Conservation (phyloP, 2,329 filamentous ascomycete genomes). For the Colletotrichum filicis region DNA sequence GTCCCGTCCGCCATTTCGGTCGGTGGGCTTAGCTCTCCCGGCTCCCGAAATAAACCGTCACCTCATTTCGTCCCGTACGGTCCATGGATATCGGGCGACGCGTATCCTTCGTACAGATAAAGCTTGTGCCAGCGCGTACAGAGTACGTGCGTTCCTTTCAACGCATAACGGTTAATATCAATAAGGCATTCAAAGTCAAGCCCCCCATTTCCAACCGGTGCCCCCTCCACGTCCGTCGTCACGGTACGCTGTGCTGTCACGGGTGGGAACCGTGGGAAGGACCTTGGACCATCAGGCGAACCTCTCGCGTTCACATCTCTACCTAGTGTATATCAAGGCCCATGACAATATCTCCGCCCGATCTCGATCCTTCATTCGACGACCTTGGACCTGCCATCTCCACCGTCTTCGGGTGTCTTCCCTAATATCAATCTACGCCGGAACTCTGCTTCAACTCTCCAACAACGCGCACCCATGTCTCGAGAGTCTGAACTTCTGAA, state of each 20-base stretch:
- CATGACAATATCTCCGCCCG: constrained; percentile 17
- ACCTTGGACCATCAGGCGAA: constrained; percentile 20
- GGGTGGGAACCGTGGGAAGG: background rate
- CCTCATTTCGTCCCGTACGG: background rate
- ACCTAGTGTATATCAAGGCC: constrained; percentile 1
- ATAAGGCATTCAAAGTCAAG: constrained; percentile 13
- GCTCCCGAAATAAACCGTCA: constrained; percentile 1
- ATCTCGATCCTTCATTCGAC: constrained; percentile 25
- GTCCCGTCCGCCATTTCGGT: background rate
- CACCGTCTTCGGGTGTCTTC: background rate
- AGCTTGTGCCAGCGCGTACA: background rate
- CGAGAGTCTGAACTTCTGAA: background rate
- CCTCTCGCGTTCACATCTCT: constrained; percentile 4
- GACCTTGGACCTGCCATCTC: background rate
- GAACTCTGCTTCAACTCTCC: background rate
- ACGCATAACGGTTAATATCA: constrained; percentile 27
- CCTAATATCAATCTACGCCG: constrained; percentile 1
- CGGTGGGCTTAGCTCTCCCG: background rate
- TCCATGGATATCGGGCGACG: background rate
- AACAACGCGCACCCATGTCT: constrained; percentile 9
- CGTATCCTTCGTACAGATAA: background rate
- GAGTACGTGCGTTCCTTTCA: background rate
- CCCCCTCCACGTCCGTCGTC: background rate
- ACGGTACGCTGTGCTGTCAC: constrained; percentile 1
- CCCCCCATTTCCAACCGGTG: constrained; percentile 4